Conservation (phyloP, 345 rosid genomes). For the Microthlaspi erraticum region DNA sequence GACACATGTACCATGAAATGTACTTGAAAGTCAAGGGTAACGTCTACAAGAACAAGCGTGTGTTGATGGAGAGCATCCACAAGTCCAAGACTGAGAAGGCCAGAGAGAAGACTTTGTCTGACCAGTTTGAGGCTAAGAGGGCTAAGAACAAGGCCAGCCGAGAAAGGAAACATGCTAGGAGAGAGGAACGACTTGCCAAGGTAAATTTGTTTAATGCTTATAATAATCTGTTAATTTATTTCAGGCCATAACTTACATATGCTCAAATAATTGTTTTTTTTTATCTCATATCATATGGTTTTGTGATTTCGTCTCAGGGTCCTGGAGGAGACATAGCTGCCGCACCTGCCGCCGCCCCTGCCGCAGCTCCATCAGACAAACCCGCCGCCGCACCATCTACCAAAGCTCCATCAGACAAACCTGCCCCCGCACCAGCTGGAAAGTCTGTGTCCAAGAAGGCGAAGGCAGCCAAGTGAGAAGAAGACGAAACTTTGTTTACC, state of each 20-base stretch:
- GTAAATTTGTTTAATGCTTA: conserved; percentile 42
- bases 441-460: conserved; percentile 62
- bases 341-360: conserved; percentile 30
- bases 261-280: too few relatives aligned
- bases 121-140: conserved; percentile 96
- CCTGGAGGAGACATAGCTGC: conserved; percentile 56
- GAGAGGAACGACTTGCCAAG: conserved; percentile 94
- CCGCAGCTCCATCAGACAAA: too few relatives aligned
- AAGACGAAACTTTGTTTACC: not conserved
- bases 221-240: not conserved
- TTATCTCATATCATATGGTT: not conserved
- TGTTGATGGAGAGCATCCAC: conserved; percentile 96
- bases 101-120: conserved; percentile 91
- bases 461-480: too few relatives aligned
- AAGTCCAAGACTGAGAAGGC: conserved; percentile 96
- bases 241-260: too few relatives aligned
- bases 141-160: conserved; percentile 97
- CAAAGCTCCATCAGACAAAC: too few relatives aligned
- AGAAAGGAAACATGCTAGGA: conserved; percentile 83
- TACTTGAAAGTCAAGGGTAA: conserved; percentile 99
- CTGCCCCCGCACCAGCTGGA: too few relatives aligned
- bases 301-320: conserved; percentile 48
- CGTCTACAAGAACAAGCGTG: conserved; percentile 94
- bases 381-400: too few relatives aligned
- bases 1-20: conserved; percentile 98